Conservation (phyloP, 495 filamentous ascomycete species). For the Stereocaulon alpinum region DNA sequence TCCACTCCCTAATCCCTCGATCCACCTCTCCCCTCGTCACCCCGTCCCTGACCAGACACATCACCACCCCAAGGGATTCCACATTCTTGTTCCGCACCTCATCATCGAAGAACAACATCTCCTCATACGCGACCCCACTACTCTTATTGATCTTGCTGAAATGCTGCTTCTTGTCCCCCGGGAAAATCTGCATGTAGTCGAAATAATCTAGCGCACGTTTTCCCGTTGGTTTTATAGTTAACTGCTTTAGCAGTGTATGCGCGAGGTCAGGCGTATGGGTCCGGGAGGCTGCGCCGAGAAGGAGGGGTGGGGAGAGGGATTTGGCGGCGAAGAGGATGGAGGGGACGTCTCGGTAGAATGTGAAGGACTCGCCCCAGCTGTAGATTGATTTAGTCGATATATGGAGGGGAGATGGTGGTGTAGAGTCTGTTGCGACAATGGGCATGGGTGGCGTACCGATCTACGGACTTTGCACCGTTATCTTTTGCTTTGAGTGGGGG, state of each 20-base stretch:
- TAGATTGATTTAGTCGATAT: background rate
- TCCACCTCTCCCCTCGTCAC: slow-evolving; percentile 72
- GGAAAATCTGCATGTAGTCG: slow-evolving; percentile 79
- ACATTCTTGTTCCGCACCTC: slow-evolving; percentile 81
- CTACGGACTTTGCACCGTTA: slow-evolving; percentile 42
- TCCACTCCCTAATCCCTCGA: slow-evolving; percentile 70
- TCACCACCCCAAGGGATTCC: slow-evolving; percentile 72
- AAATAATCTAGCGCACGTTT: slow-evolving; percentile 66
- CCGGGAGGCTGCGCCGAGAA: slow-evolving; percentile 69
- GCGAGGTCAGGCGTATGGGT: slow-evolving; percentile 73
- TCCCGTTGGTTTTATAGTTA: slow-evolving; percentile 50
- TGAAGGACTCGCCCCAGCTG: slow-evolving; percentile 64
- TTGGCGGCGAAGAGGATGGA: slow-evolving; percentile 56
- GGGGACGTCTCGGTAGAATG: slow-evolving; percentile 73
- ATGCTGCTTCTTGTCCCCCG: slow-evolving; percentile 75
- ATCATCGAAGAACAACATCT: slow-evolving; percentile 97
- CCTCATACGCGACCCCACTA: slow-evolving; percentile 52
- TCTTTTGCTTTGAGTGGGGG: slow-evolving; percentile 61
- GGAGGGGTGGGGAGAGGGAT: slow-evolving; percentile 35
- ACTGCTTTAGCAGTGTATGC: slow-evolving; percentile 63
- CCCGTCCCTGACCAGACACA: slow-evolving; percentile 70
- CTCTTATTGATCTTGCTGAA: slow-evolving; percentile 60
- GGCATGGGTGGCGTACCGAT: slow-evolving; percentile 29
- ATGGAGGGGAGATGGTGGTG: background rate
- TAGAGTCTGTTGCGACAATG: background rate